Evolutionary conservation across 345 rosid species (phyloP), one percentile per base, ranked within the genome.

Genomic region (Populus ilicifolia): DNA sequence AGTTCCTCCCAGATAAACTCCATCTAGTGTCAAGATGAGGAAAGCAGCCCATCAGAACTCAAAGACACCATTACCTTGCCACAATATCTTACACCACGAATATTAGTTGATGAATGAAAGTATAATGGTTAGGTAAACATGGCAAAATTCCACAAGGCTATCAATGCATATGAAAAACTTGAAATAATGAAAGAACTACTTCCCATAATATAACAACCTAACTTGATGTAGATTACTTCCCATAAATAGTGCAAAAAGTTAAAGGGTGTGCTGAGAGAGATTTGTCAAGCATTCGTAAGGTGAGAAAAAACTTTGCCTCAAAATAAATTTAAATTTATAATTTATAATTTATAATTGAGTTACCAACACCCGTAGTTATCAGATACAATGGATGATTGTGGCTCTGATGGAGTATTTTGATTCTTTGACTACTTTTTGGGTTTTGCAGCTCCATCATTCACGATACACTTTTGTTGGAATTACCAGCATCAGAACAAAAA

Each of bases 1-100:
- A 96, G 90, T 79, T 90, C 96, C 80, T 91, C 92, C 89, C 90
- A 93, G 35, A 96, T 85, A 80, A 86, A 13, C 71, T 85, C 91
- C 89, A 96, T 87, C 99, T 96, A 63, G 76, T 27, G 52, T 80
- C 77, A 88, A 76, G 81, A 79, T 17, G 44, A 78, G 66, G 35
- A 75, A 74, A 50, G 17, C 1, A 36, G n/a, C 72, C 13, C 36
- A 71, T 48, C 20, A 50, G 27, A 66, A 75, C 29, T 67, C 41
- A 66, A 59, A 70, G 33, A 68, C 30, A 74, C 48, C 20, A 27
- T 11, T 5, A 25, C 3, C 73, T 25, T 23, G 54, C 39, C 30
- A 65, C 61, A 48, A 14, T 27, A 70, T 23, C 36, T 68, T 12
- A 50, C 12, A 44, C 6, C 33, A 25, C 20, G 36, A 69, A 61